Base-by-base conservation (phyloP, 148 eudicot genomes). In the Mesembryanthemum crystallinum region DNA sequence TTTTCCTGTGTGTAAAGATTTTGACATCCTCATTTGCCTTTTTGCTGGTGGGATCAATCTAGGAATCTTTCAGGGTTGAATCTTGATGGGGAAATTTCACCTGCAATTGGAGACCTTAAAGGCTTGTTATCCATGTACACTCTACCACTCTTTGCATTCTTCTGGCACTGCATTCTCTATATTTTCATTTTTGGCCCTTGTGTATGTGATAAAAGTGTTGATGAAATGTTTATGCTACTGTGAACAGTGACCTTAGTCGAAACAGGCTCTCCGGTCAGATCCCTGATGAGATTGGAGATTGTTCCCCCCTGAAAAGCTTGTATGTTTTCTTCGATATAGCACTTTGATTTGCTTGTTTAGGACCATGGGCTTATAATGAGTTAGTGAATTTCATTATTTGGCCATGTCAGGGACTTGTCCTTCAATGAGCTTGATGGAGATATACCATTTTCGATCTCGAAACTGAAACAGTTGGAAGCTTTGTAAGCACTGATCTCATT, bases 261-360 rank as follows among this genome's bases (percentile, higher is more conserved):
- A 96, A 96, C 85, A 73, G 74, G 65, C 85, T 96, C 45, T 89
- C 99, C 0, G 97, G 99, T 27, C 99, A 92, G 76, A 91, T 96
- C 67, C 99, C 99, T 3, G 99, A 96, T 78, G 99, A 96, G 87
- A 91, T 96, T 78, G 99, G 99, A 21, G 97, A 96, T 69, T 96
- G 99, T 76, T 86, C 91, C 15, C 74, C 88, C 18, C 72, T 96
- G 76, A 76, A 73, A 69, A 84, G 82, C 89, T 76, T 96, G 99
- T 96, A 82, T 89, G 97, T 85, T 49, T 30, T 32, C 1, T 69
- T 72, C 28, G 27, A 29, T 67, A 59, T 28, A 28, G 17, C 54
- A 11, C 32, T 55, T 47, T 49, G 30, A 9, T 18, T 30, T 72
- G 58, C 60, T 20, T 76, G 62, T 8, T 57, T 42, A 52, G 27